These are phyloP conservation scores for Tuber melanosporum DNA, from an alignment of 495 filamentous ascomycete genomes.

Conservation along the genomic window DNA sequence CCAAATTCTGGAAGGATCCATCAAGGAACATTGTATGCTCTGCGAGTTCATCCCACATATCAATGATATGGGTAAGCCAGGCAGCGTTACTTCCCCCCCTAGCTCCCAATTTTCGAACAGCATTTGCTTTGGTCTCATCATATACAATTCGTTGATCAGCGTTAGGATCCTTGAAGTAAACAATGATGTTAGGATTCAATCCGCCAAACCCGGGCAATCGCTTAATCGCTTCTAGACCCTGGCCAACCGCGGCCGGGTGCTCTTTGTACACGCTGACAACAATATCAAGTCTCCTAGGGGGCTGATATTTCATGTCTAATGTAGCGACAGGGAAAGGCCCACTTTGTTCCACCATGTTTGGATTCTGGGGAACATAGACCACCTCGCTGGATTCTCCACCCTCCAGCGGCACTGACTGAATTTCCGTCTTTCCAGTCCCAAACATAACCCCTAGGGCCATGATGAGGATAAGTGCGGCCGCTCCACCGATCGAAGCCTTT, in stretches of 20 bases:
- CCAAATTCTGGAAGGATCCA: constrained; percentile 45
- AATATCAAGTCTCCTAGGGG: constrained; percentile 42
- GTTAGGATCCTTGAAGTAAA: constrained; percentile 44
- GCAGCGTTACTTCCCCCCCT: constrained; percentile 46
- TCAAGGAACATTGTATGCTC: constrained; percentile 49
- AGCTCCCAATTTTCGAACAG: constrained; percentile 41
- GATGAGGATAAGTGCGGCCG: constrained; percentile 58
- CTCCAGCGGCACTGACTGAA: constrained; percentile 9
- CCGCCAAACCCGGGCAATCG: constrained; percentile 30
- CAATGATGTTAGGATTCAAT: constrained; percentile 34
- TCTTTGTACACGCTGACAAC: constrained; percentile 45
- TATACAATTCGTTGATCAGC: constrained; percentile 32
- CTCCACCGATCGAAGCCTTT: constrained; percentile 63
- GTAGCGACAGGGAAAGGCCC: constrained; percentile 19
- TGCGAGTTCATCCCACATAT: constrained; percentile 47
- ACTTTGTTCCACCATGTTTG: not conserved
- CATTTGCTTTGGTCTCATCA: constrained; percentile 36
- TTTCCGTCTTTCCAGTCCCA: constrained; percentile 9
- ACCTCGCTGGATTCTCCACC: constrained; percentile 17
- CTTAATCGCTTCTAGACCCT: constrained; percentile 22
- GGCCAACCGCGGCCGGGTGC: constrained; percentile 32
- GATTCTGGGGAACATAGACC: constrained; percentile 5
- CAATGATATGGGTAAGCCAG: constrained; percentile 47
- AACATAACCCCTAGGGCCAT: constrained; percentile 52
- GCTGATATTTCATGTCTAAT: constrained; percentile 27